Evolutionary conservation across 306 rosid species (phyloP), one percentile per base, ranked within the genome.

Genomic region (Acacia crassicarpa): DNA sequence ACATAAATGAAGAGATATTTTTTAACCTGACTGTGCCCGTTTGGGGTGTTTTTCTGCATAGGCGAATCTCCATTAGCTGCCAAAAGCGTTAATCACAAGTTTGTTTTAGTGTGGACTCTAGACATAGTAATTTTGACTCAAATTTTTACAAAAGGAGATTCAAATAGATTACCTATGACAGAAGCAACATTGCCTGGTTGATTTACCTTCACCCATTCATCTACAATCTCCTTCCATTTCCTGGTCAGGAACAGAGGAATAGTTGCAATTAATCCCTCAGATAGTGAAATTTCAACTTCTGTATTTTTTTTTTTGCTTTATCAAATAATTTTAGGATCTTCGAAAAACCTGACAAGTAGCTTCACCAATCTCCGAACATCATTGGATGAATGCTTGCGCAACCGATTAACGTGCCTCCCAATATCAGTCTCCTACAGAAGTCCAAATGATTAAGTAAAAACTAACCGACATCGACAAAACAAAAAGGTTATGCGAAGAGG

Each of bases 181-280:
- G 94, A 84, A 27, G 82, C 80, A 35, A 78, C 85, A 82, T 91
- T 95, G 69, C 97, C 90, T 49, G 87, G 92, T 66, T 81, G 94
- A 84, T 94, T 86, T 80, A 84, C 49, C 88, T 86, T 93, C 84
- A 96, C 99, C 99, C 99, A 96, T 72, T 96, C 97, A 85, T 92
- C 97, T 38, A 96, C 99, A 82, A 86, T 92, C 22, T 90, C 97
- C 87, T 93, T 96, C 99, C 99, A 96, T 87, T 93, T 96, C 91
- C 99, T 96, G 91, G 56, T 54, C 78, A 83, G 76, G 48, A 84
- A 82, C 78, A 11, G 7, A 5, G 16, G 5, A 83, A 83, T 25
- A 56, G 35, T 35, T 12, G 54, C 77, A 78, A 9, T 59, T 49
- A 78, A 61, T 76, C 30, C 32, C 66, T 53, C 32, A 35, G 35